Percentiles rank a stretch among this genome's conserved stretches.
These are phyloP conservation scores for Alternaria tenuissima DNA, from an alignment of 2,329 filamentous ascomycete genomes.

Conservation along the genomic window DNA sequence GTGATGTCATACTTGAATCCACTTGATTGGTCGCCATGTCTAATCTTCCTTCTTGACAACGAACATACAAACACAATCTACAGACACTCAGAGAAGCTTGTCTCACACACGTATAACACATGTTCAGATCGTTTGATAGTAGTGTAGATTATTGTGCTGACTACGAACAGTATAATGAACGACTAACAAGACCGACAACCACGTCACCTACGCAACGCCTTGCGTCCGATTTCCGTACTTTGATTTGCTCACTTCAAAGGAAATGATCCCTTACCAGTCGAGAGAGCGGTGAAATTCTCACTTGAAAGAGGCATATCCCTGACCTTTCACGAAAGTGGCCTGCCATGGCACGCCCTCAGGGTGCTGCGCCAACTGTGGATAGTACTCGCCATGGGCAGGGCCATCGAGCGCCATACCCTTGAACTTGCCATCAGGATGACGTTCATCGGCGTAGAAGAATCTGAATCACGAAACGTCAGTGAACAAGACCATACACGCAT, in stretches of 20 bases:
- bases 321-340: background rate
- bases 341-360: background rate
- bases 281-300: background rate
- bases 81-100: background rate
- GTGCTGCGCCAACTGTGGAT: background rate
- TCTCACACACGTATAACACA: background rate
- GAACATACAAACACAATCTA: background rate
- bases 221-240: background rate
- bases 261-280: rapidly evolving
- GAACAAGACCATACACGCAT: background rate
- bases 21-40: background rate
- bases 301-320: background rate
- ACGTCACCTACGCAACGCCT: background rate
- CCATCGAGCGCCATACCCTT: background rate
- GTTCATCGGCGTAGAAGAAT: background rate
- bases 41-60: background rate
- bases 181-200: background rate
- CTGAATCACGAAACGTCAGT: background rate
- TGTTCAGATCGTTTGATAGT: background rate
- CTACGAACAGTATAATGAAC: background rate
- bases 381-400: background rate
- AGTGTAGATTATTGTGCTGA: background rate
- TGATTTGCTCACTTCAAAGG: background rate
- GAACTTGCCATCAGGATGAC: background rate
- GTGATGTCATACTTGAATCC: background rate